Conservation (phyloP, 495 filamentous ascomycete species). For the Hyphodiscus hymeniophilus region DNA sequence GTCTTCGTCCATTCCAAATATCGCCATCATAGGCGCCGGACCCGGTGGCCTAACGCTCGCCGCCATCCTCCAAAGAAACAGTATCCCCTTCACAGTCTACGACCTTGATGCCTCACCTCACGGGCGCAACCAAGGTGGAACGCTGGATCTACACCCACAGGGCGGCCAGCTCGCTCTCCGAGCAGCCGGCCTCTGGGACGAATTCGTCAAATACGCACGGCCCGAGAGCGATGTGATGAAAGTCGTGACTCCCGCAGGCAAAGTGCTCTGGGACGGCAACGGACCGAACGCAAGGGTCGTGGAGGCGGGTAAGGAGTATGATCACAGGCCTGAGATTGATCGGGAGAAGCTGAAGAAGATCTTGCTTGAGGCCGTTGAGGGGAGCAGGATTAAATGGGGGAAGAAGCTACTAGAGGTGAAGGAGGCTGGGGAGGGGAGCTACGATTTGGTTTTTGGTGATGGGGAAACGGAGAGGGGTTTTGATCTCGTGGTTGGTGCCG, state of each 20-base stretch:
- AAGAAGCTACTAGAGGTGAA: constrained; percentile 26
- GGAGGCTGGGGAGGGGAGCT: constrained; percentile 14
- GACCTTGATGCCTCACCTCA: constrained; percentile 23
- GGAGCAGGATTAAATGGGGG: constrained; percentile 36
- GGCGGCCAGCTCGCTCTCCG: constrained; percentile 43
- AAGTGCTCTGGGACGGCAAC: constrained; percentile 30
- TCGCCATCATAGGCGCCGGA: constrained; percentile 52
- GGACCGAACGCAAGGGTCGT: constrained; percentile 28
- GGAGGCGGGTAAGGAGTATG: no score
- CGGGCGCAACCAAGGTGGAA: constrained; percentile 27
- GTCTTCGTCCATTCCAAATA: no score
- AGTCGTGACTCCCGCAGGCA: constrained; percentile 22
- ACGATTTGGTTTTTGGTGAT: constrained; percentile 24
- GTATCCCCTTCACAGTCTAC: constrained; percentile 33
- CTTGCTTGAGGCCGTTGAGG: constrained; percentile 32
- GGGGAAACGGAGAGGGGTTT: constrained; percentile 18
- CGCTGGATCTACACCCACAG: constrained; percentile 44
- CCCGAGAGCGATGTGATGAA: constrained; percentile 21
- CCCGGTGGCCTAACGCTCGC: constrained; percentile 47
- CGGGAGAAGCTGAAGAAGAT: constrained; percentile 31
- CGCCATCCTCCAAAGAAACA: constrained; percentile 32
- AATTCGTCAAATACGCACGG: constrained; percentile 33
- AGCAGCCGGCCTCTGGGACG: constrained; percentile 37
- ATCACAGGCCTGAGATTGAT: constrained; percentile 46
- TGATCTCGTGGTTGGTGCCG: constrained; percentile 27